Percentiles rank a stretch among this genome's conserved stretches.
phyloP scores from a whole-genome alignment of 225 moss, liverwort and hornwort genomes.

The Straminergon stramineum region DNA sequence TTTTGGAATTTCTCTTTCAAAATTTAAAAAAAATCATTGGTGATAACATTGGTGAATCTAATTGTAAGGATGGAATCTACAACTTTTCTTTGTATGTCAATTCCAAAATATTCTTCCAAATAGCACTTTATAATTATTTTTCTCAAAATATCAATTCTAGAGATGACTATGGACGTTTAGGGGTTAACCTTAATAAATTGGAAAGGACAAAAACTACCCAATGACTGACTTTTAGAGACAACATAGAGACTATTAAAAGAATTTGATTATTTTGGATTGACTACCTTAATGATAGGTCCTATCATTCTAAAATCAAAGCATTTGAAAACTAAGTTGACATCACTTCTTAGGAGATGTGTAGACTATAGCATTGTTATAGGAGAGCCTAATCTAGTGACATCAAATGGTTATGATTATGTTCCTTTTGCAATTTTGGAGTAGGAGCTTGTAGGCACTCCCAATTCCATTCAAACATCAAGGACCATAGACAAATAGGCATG shows the following conservation, averaged over 20 bases:
- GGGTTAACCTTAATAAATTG: neutral
- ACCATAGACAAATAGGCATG: neutral
- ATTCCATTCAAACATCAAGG: neutral
- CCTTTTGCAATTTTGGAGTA: neutral
- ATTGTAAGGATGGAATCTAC: too few relatives aligned
- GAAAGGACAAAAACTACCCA: neutral
- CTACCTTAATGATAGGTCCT: accelerated
- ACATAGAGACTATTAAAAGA: too few relatives aligned
- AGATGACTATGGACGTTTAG: too few relatives aligned
- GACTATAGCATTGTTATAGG: neutral
- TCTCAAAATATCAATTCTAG: too few relatives aligned
- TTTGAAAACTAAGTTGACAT: neutral
- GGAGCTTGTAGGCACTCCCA: accelerated
- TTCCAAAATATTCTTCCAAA: too few relatives aligned
- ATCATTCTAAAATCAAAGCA: neutral
- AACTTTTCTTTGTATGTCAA: too few relatives aligned
- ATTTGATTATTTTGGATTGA: neutral
- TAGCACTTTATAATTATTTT: too few relatives aligned
- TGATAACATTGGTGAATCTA: too few relatives aligned
- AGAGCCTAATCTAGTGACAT: neutral
- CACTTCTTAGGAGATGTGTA: neutral
- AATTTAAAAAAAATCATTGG: too few relatives aligned
- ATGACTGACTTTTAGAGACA: accelerated
- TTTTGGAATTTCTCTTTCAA: too few relatives aligned
- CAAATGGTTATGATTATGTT: neutral